Evolutionary conservation across 2,329 filamentous ascomycete species (phyloP).

Genomic region (Pyrenochaeta sp.): DNA sequence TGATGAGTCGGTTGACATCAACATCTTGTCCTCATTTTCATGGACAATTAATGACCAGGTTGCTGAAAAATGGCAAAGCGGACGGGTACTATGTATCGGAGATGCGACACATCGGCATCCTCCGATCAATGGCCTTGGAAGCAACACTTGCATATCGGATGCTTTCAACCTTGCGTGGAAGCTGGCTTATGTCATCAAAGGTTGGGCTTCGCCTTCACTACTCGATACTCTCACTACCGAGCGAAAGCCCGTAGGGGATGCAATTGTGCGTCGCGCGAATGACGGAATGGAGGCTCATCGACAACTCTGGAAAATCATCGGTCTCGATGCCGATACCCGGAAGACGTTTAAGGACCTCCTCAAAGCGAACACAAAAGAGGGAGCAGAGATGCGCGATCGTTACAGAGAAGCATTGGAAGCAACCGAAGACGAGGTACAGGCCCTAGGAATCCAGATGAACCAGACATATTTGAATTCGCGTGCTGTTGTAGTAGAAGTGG

Average conservation of each 20-base stretch:
- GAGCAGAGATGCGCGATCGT: conserved; percentile 1
- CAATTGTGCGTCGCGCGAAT: conserved; percentile 61
- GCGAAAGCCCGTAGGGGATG: conserved; percentile 38
- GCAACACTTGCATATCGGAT: conserved; percentile 41
- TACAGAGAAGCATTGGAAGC: conserved; percentile 54
- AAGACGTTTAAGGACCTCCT: conserved; percentile 3
- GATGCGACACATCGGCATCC: conserved; percentile 21
- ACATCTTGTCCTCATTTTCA: conserved; percentile 6
- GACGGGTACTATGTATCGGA: conserved; percentile 5
- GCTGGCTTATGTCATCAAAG: conserved; percentile 39
- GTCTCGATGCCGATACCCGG: conserved; percentile 41
- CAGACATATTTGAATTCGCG: conserved; percentile 59
- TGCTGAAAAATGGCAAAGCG: conserved; percentile 9
- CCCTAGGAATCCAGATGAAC: conserved; percentile 66
- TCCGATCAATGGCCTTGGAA: conserved; percentile 25
- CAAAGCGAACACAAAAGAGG: conserved; percentile 1
- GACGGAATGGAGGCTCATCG: conserved; percentile 62
- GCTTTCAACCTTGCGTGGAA: conserved; percentile 50
- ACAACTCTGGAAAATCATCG: conserved; percentile 55
- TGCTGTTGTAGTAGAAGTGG: not conserved
- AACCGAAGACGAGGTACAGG: conserved; percentile 61
- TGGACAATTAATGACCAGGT: conserved; percentile 21
- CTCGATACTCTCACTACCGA: conserved; percentile 36
- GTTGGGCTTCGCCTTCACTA: conserved; percentile 26
- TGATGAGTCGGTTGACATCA: conserved; percentile 9